A percentile compares a stretch with the other conserved stretches of the same genome.
Evolutionary conservation across 768 basidiomycete species (phyloP).

Genomic region (Suillus clintonianus): DNA sequence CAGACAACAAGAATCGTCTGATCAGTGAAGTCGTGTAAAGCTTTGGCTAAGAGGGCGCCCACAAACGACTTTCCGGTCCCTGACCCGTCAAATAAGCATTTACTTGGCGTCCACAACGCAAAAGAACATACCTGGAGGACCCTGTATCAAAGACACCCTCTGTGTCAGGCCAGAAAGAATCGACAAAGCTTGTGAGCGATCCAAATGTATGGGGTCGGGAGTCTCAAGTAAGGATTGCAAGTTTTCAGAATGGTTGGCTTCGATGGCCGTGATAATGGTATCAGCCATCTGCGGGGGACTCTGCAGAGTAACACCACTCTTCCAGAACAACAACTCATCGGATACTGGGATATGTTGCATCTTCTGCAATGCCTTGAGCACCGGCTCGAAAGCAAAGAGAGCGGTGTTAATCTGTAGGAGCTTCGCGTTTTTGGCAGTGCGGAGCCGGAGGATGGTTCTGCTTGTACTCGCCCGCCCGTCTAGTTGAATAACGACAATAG

Average conservation of each 20-base stretch:
- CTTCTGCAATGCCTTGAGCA: conserved; percentile 53
- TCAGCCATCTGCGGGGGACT: conserved; percentile 2
- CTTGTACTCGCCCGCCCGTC: conserved; percentile 40
- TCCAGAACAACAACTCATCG: conserved; percentile 53
- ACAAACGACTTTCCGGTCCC: conserved; percentile 71
- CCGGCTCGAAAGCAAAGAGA: conserved; percentile 58
- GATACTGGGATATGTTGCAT: conserved; percentile 43
- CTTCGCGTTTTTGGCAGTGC: conserved; percentile 32
- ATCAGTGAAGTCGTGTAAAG: conserved; percentile 44
- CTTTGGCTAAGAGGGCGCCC: conserved; percentile 58
- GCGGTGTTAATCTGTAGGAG: conserved; percentile 60
- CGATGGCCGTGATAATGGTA: conserved; percentile 25
- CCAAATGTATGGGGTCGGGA: conserved; percentile 42
- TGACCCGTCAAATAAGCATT: conserved; percentile 16
- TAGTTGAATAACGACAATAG: conserved; percentile 51
- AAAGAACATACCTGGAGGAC: conserved; percentile 55
- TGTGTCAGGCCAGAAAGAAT: conserved; percentile 54
- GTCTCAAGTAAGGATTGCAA: conserved; percentile 38
- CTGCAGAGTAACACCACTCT: conserved; percentile 15
- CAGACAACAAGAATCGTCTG: conserved; percentile 60
- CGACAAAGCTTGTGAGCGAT: conserved; percentile 43
- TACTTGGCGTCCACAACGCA: background rate
- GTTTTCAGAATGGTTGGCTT: conserved; percentile 35
- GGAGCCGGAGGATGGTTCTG: conserved; percentile 39
- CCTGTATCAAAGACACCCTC: conserved; percentile 58